Evolutionary conservation across 192 early-diverging fungal genomes (phyloP), one percentile per base, ranked within the genome.

Genomic region (Coemansia javaensis): DNA sequence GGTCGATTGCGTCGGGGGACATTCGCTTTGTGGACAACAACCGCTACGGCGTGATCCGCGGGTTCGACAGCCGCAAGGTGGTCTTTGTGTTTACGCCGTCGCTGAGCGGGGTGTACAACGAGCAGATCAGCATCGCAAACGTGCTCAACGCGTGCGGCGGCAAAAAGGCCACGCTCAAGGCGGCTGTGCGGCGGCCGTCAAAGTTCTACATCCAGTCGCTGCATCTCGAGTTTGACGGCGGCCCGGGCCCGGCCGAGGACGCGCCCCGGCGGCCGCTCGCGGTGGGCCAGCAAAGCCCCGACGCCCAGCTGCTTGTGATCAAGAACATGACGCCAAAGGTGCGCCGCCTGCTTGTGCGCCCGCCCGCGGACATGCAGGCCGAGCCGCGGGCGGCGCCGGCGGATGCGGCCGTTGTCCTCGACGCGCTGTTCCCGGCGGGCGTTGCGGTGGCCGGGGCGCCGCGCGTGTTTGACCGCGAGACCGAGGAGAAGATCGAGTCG

Each of bases 401-500:
- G 30, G n/a, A 25, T 15, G 44, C 12, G 14, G 47, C 17, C 17
- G 23, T 58, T 16, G 16, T 32, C 18, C 53, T 74, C 21, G 59
- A 56, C 4, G 48, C 55, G 39, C 25, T 48, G 34, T 74, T 74
- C 36, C 64, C 70, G 2, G 40, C 40, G 2, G 52, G 67, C 32
- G 35, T 54, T 7, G 47, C 47, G 16, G 42, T 32, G 35, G 33
- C 21, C 15, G 28, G 28, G 27, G 10, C 32, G 16, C 44, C 44
- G 36, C 24, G 23, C 3, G 18, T 69, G 30, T 48, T 70, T 8
- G 71, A 75, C 24, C 63, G 65, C 25, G 71, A 75, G 32, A 82
- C 85, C 39, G 90, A 95, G 80, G 94, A 98, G 66, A 85, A 94
- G 62, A 90, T 99, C 37, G 96, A 99, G 78, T 79, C 83, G 45